A percentile compares a stretch with the other conserved stretches of the same genome.
Evolutionary conservation across 768 basidiomycete genomes (phyloP).

Genomic region (Scleroderma bovista): DNA sequence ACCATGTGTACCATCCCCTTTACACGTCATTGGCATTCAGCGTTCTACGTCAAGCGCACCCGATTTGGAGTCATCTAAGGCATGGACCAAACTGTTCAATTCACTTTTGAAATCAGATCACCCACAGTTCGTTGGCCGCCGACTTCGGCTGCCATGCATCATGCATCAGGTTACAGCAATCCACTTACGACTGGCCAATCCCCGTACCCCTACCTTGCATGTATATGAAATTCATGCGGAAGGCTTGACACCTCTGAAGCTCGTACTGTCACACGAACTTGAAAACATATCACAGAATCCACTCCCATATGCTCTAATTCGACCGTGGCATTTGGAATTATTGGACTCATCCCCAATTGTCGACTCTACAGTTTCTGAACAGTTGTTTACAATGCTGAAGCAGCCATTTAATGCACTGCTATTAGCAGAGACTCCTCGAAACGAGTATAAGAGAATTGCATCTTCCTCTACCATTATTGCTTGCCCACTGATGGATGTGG

Average conservation of each 20-base stretch:
- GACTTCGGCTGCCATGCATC: neutral
- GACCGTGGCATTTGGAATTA: no score
- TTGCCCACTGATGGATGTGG: no score
- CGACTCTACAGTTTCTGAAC: no score
- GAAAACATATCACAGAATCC: no score
- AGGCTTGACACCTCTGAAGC: neutral
- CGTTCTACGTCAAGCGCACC: neutral
- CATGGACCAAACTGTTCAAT: neutral
- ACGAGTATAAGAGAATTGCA: neutral
- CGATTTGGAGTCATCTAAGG: neutral
- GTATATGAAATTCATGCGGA: neutral
- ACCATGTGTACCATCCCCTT: neutral
- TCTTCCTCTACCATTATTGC: neutral
- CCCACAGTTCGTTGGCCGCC: neutral
- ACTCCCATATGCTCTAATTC: no score
- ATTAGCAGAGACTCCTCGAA: neutral
- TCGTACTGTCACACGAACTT: constrained; percentile 4
- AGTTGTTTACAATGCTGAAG: neutral
- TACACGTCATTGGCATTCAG: neutral
- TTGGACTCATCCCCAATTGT: no score
- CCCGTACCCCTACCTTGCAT: neutral
- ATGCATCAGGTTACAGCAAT: no score
- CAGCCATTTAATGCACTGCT: neutral
- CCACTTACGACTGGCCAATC: neutral
- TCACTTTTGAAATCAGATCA: neutral